Evolutionary conservation across 2,329 filamentous ascomycete species (phyloP), one percentile per base, ranked within the genome.

Genomic region (Fusarium poae): DNA sequence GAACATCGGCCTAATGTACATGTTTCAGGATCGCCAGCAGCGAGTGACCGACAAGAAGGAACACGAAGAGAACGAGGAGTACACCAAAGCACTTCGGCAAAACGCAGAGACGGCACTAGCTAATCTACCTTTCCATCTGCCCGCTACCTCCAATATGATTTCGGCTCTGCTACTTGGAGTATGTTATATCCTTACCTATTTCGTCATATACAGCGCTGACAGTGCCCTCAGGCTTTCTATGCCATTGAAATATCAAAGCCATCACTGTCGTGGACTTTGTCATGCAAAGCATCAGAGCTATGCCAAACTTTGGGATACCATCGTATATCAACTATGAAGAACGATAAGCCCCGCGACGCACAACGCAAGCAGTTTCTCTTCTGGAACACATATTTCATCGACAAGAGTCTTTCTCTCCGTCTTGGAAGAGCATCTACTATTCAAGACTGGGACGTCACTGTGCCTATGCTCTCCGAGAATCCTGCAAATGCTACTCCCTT

Each of bases 301-400:
- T 77, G 76, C 18, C 76, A 78, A 39, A 77, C 72, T 1, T 53
- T 77, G 3, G 76, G 76, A 15, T 77, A 77, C 23, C 75, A 78
- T 52, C 66, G 76, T 10, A 43, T 65, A 35, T 73, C 71, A 13
- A 69, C 71, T 9, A 72, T 72, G 64, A 75, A 74, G 25, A 70
- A 71, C 12, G 70, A 73, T 11, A 53, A 51, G 25, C 43, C 58
- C 6, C 57, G 50, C 4, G 65, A 75, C 2, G 52, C 44, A 4
- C 57, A 68, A n/a, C 57, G 65, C 68, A 75, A 75, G 34, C 58
- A 67, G 16, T 72, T 80, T 2, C 71, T 89, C 11, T 90, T 90
- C 71, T 90, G 87, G 88, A 81, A 79, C 37, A 76, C 85, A 0
- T 89, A 89, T 66, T 82, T 84, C 46, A 76, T 88, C 18, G 84